These are phyloP conservation scores for Cryptomeria japonica DNA, from an alignment of 75 land plant species.

Conservation along the genomic window DNA sequence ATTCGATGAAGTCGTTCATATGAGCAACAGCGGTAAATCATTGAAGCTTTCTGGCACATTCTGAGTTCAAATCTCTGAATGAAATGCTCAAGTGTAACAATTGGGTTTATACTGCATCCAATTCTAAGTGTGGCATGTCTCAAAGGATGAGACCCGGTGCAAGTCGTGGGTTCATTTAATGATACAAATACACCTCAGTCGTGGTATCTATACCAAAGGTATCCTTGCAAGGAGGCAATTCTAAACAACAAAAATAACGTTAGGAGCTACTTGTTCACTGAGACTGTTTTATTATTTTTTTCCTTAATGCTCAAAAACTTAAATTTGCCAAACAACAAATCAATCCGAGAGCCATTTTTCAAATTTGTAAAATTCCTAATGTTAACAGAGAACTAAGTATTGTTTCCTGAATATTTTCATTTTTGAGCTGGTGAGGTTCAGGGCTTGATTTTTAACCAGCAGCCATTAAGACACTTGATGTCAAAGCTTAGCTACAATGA, in stretches of 20 bases:
- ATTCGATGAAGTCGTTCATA: not conserved
- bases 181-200: too few relatives aligned
- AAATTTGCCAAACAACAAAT: not conserved
- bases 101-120: too few relatives aligned
- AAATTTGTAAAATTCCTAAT: not conserved
- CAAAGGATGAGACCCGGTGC: too few relatives aligned
- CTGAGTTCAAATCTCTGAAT: too few relatives aligned
- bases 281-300: too few relatives aligned
- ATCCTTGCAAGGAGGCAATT: not conserved
- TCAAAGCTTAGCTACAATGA: not conserved
- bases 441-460: not conserved
- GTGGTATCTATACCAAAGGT: too few relatives aligned
- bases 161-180: too few relatives aligned
- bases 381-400: not conserved
- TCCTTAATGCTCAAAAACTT: not conserved
- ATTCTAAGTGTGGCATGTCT: too few relatives aligned
- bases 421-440: not conserved
- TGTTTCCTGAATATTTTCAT: not conserved
- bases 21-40: too few relatives aligned
- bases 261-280: not conserved
- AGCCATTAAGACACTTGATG: not conserved
- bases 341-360: not conserved
- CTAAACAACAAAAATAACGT: not conserved
- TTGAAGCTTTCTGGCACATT: too few relatives aligned
- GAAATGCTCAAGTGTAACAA: too few relatives aligned